Base-by-base conservation (phyloP, 108 stramenopile genomes). In the Mediolabrus comicus region DNA sequence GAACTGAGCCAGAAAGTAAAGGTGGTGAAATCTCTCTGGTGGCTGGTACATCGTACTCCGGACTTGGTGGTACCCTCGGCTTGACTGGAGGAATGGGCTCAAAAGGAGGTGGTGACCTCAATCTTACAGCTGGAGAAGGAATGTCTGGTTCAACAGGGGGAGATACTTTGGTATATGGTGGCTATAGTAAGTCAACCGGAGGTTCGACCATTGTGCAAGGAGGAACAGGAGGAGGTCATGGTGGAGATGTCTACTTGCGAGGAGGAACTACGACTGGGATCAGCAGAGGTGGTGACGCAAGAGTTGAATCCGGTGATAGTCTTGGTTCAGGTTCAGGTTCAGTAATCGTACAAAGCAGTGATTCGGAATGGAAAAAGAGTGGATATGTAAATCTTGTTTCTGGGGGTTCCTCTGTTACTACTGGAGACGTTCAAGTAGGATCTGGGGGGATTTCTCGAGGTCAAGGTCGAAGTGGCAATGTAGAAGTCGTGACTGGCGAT, bases 1-100 rank as follows among this genome's bases (percentile, higher is more conserved):
- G 11, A 28, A n/a, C 26, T 10, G 17, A 58, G 24, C 34, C 38
- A 32, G 27, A 24, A 55, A 46, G 29, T 27, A 43, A 71, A 8
- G 71, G 59, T 36, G 59, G 36, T 34, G 62, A 28, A 32, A 11
- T 81, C 10, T 36, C 33, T 13, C 13, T 81, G n/a, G 13, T 13
- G 0, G 70, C 74, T 61, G 80, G 80, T 4, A 19, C 68, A 19
- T 65, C 74, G 0, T 46, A 51, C 51, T 54, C 70, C 49, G 80
- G 80, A 12, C 10, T n/a, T 17, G 80, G 80, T 46, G 80, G 80
- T 7, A 19, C 17, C 2, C 13, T 76, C 11, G 38, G 38, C 10
- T 35, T 81, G 32, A 10, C 19, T 19, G 39, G 46, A 26, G 80
- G 80, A 17, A 28, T 35, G 5, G 80, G 80, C 0, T 33, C 19